Percentiles rank a stretch among this genome's conserved stretches.
Evolutionary conservation across 495 filamentous ascomycete species (phyloP).

Genomic region (Halenospora varia): DNA sequence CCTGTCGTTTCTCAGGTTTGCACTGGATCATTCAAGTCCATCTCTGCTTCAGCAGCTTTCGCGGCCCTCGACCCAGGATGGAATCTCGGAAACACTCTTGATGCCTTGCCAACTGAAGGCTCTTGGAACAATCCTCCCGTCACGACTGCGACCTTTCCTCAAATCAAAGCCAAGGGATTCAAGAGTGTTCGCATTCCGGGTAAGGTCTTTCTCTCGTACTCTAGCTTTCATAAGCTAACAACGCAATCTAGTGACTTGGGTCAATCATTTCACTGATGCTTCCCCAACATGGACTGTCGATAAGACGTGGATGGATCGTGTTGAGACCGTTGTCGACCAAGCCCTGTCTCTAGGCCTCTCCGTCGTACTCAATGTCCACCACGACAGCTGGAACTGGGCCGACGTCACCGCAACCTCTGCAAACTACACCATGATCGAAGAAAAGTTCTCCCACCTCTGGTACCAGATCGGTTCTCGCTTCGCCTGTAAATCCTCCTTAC

Average conservation of each 20-base stretch:
- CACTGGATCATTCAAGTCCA: constrained; percentile 42
- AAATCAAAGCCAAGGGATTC: constrained; percentile 50
- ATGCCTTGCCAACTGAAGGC: constrained; percentile 53
- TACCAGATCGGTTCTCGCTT: constrained; percentile 54
- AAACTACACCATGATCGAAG: constrained; percentile 50
- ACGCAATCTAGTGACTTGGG: constrained; percentile 47
- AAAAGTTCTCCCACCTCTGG: constrained; percentile 55
- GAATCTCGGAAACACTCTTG: constrained; percentile 58
- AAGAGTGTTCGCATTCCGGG: constrained; percentile 57
- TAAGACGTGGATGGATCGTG: constrained; percentile 52
- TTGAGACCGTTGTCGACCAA: constrained; percentile 55
- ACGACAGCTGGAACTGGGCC: constrained; percentile 58
- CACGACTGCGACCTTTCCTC: constrained; percentile 42
- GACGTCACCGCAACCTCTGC: constrained; percentile 44
- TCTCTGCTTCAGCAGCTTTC: constrained; percentile 63
- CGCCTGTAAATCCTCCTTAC: constrained; percentile 47
- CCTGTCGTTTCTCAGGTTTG: background rate
- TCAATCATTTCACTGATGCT: constrained; percentile 47
- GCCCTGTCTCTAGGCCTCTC: constrained; percentile 47
- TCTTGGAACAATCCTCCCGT: constrained; percentile 56
- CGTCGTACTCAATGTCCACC: constrained; percentile 55
- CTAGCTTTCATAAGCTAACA: background rate
- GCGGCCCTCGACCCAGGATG: constrained; percentile 66
- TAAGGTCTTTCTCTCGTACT: constrained; percentile 16
- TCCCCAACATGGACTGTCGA: constrained; percentile 53